Evolutionary conservation across 2,329 filamentous ascomycete species (phyloP).

Genomic region (Xylaria sp.): DNA sequence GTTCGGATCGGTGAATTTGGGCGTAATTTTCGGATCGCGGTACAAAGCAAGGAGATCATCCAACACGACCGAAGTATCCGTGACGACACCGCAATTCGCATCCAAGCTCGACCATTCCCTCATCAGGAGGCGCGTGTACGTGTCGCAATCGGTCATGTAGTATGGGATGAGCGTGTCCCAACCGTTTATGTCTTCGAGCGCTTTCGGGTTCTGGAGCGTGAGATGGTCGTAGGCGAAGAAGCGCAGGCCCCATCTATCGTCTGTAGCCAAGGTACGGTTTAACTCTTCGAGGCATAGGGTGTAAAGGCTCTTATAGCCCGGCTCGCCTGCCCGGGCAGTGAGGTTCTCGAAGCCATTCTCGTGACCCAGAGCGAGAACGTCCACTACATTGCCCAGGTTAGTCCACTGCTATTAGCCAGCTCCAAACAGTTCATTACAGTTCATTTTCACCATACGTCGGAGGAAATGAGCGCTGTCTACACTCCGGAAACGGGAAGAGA

Average conservation of each 20-base stretch:
- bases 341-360: conserved; percentile 54
- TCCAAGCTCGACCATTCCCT: conserved; percentile 55
- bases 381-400: conserved; percentile 49
- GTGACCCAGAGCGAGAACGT: conserved; percentile 59
- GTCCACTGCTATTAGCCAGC: neutral
- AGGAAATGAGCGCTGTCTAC: too few species aligned
- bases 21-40: conserved; percentile 53
- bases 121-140: conserved; percentile 62
- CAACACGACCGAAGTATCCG: conserved; percentile 58
- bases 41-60: conserved; percentile 60
- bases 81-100: conserved; percentile 55
- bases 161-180: conserved; percentile 70
- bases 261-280: conserved; percentile 46
- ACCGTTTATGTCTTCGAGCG: conserved; percentile 62
- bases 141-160: conserved; percentile 68
- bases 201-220: conserved; percentile 64
- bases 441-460: too few species aligned
- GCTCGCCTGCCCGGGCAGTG: conserved; percentile 48
- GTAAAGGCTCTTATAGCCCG: conserved; percentile 57
- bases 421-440: neutral
- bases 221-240: conserved; percentile 70
- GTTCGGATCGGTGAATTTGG: conserved; percentile 54
- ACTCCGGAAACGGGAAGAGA: neutral
- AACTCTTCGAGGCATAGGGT: conserved; percentile 54
- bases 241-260: conserved; percentile 61